phyloP scores from a whole-genome alignment of 2,329 filamentous ascomycete genomes.

The Orbilia ellipsospora region DNA sequence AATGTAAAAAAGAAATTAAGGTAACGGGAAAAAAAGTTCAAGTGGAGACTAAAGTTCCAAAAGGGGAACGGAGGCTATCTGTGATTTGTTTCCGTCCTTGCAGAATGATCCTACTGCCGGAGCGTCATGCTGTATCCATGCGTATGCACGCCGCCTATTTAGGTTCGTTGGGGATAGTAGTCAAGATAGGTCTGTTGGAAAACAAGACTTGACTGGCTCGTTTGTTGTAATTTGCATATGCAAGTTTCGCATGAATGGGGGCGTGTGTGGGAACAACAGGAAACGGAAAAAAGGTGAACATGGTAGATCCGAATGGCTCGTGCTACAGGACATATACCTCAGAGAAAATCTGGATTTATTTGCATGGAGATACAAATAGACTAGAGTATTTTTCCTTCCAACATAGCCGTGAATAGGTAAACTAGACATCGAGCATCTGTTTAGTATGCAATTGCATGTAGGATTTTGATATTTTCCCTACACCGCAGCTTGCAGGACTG shows the following conservation, averaged over 20 bases:
- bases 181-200: background rate
- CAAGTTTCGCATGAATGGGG: constrained; percentile 22
- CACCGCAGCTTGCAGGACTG: background rate
- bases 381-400: constrained; percentile 10
- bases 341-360: background rate
- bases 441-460: constrained; percentile 15
- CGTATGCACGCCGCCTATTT: constrained; percentile 40
- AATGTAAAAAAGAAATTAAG: background rate
- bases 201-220: constrained; percentile 33
- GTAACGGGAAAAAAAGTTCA: background rate
- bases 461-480: background rate
- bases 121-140: constrained; percentile 41
- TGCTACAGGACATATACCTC: background rate
- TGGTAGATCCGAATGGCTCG: constrained; percentile 28
- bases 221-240: constrained; percentile 48
- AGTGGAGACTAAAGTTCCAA: constrained; percentile 1
- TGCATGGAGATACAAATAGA: constrained; percentile 16
- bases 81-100: constrained; percentile 22
- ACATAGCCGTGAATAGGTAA: constrained; percentile 15
- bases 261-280: background rate
- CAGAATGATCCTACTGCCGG: constrained; percentile 25
- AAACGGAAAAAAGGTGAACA: background rate
- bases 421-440: background rate
- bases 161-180: constrained; percentile 1
- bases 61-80: constrained; percentile 20